Conservation (phyloP, 768 basidiomycete genomes). For the Mycena vulgaris region DNA sequence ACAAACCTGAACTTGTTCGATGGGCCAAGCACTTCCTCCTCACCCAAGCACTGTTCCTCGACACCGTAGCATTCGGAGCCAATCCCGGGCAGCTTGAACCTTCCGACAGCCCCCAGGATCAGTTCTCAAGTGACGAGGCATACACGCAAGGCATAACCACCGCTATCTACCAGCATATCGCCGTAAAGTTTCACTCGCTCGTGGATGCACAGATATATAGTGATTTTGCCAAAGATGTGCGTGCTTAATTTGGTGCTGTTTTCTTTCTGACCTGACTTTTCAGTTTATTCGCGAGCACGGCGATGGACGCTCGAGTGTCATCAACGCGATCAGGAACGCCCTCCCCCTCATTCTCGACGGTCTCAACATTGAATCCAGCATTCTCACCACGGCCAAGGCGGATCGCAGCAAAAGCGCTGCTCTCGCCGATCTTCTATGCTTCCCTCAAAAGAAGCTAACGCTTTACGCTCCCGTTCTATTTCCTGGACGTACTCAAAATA, state of each 20-base stretch:
- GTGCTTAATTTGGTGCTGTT: not conserved
- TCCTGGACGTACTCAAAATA: too few relatives aligned
- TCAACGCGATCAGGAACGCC: not conserved
- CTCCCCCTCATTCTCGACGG: not conserved
- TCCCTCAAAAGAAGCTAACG: too few relatives aligned
- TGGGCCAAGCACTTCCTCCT: not conserved
- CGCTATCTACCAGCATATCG: not conserved
- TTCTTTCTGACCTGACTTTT: not conserved
- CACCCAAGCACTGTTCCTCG: not conserved
- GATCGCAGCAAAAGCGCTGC: too few relatives aligned
- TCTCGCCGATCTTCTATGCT: too few relatives aligned
- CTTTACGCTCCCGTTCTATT: too few relatives aligned
- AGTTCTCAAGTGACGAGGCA: not conserved
- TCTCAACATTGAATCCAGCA: too few relatives aligned
- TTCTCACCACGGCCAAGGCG: too few relatives aligned
- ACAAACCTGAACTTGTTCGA: not conserved
- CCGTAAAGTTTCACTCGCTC: not conserved
- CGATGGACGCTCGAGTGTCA: not conserved
- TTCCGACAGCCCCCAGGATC: not conserved
- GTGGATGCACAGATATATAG: not conserved
- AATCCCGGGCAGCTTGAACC: not conserved
- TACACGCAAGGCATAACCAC: not conserved
- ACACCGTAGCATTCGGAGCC: not conserved
- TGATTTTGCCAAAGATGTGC: not conserved
- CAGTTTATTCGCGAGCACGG: not conserved